Base-by-base conservation (phyloP, 1,284 basidiomycete species). In the Boletellus deceptivus region DNA sequence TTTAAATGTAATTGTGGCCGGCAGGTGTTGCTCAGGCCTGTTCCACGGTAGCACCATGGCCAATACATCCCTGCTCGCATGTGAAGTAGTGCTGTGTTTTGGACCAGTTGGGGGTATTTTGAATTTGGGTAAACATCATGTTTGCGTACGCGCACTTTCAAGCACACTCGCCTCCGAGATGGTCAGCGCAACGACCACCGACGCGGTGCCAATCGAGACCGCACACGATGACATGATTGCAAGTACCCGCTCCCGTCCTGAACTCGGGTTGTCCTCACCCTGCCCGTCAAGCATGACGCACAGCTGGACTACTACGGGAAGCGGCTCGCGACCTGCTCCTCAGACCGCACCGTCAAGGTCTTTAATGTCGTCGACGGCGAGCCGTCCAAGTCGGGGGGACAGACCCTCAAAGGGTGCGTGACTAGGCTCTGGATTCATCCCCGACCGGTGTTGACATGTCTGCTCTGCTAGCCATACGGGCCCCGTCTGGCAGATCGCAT, bases 301-400 rank as follows among this genome's bases (percentile, higher is more conserved):
- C 96, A 98, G 69, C 78, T 99, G 42, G 96, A 99, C 72, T 98
- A 96, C 76, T 98, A 98, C 65, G 95, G 94, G 47, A 96, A 95
- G 72, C 82, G 94, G 43, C 83, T 99, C 3, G 96, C 96, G 4
- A 99, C 96, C 1, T 98, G 94, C 69, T 98, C 93, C 0, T 96
- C 93, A 0, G 97, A 99, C 75, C 82, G 93, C 52, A 97, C 93
- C 0, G 89, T 99, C 59, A 92, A 93, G 64, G 88, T 98, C 8
- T 99, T 99, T 68, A 93, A 98, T 61, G 88, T 98, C 24, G 83
- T 95, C 46, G 91, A 96, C 53, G 93, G 92, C 25, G 89, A 89
- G 56, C 69, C 86, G 8, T 81, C 83, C 67, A 79, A 83, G 70
- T 72, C 72, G n/a, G 78, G 62, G 54, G 91, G 80, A 54, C 89